phyloP scores from a whole-genome alignment of 2,329 filamentous ascomycete species.

The Paecilomyces formosus region DNA sequence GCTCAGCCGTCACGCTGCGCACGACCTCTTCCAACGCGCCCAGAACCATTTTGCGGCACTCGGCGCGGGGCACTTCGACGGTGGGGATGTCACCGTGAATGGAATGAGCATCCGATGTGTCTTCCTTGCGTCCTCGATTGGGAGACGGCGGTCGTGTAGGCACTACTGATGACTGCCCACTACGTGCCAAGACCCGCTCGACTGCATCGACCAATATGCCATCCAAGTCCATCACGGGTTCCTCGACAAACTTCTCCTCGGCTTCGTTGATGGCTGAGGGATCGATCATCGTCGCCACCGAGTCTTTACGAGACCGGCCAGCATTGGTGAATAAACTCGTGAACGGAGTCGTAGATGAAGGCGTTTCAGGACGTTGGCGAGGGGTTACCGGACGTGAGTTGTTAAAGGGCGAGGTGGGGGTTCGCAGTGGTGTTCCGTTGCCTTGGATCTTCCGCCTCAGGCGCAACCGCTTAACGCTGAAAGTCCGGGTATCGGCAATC shows the following conservation, averaged over 20 bases:
- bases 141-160: conserved; percentile 36
- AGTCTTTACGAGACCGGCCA: conserved; percentile 17
- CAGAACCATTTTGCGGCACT: conserved; percentile 49
- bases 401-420: conserved; percentile 13
- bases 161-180: conserved; percentile 32
- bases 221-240: conserved; percentile 51
- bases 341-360: conserved; percentile 17
- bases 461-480: conserved; percentile 50
- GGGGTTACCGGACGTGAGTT: conserved; percentile 8
- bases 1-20: conserved; percentile 45
- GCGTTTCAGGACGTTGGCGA: conserved; percentile 10
- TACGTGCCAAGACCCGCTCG: conserved; percentile 46
- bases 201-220: conserved; percentile 51
- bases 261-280: conserved; percentile 21
- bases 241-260: conserved; percentile 46
- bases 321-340: conserved; percentile 17
- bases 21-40: conserved; percentile 52
- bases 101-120: conserved; percentile 14
- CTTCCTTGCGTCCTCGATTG: conserved; percentile 26
- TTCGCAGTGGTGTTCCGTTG: conserved; percentile 12
- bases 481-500: conserved; percentile 48
- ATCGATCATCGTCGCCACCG: conserved; percentile 11
- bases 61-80: conserved; percentile 40
- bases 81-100: conserved; percentile 23
- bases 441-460: conserved; percentile 40